Percentiles rank a stretch among this genome's conserved stretches.
These are phyloP conservation scores for Papiliotrema nemorosa DNA, from an alignment of 1,284 basidiomycete species.

Conservation along the genomic window DNA sequence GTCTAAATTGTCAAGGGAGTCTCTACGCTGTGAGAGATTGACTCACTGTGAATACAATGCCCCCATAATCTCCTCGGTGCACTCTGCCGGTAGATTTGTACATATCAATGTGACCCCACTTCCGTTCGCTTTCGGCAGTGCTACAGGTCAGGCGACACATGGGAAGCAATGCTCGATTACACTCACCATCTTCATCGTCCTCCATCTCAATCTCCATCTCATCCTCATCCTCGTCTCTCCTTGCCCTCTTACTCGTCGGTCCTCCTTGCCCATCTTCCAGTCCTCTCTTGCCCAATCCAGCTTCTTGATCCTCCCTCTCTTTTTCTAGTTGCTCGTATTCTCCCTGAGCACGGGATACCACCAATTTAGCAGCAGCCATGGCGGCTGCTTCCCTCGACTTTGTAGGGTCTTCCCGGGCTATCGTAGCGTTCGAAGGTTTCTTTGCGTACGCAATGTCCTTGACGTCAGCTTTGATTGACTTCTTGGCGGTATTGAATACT, in stretches of 20 bases:
- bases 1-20: no score
- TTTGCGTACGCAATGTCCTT: constrained; percentile 85
- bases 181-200: constrained; percentile 43
- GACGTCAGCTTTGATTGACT: no score
- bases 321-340: constrained; percentile 59
- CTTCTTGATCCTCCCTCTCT: constrained; percentile 60
- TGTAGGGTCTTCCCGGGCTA: constrained; percentile 55
- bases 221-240: constrained; percentile 34
- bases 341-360: constrained; percentile 50
- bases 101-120: constrained; percentile 23
- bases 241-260: constrained; percentile 30
- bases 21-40: no score
- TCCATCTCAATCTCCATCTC: constrained; percentile 49
- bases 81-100: constrained; percentile 42
- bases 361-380: constrained; percentile 45
- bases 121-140: neutral
- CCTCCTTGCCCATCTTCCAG: constrained; percentile 58
- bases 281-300: constrained; percentile 52
- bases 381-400: constrained; percentile 58
- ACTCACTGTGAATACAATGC: constrained; percentile 36
- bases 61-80: constrained; percentile 32
- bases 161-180: neutral
- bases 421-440: constrained; percentile 75
- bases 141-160: neutral
- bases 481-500: constrained; percentile 2